phyloP scores from a whole-genome alignment of 805 yeast genomes.

The Brettanomyces anomalus region DNA sequence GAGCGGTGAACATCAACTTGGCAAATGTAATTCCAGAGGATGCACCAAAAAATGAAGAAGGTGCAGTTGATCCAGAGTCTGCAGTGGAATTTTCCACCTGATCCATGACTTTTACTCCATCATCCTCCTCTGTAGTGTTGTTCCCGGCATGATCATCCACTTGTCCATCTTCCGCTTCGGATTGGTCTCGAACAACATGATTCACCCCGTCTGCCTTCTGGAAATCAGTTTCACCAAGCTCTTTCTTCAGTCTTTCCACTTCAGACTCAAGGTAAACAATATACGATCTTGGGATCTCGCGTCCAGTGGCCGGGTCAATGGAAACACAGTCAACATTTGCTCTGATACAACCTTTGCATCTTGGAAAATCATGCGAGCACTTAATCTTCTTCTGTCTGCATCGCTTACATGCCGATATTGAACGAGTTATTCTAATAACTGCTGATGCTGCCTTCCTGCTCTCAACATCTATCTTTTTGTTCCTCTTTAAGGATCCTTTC shows the following conservation, averaged over 20 bases:
- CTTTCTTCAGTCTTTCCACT: constrained; percentile 45
- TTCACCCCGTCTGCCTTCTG: background rate
- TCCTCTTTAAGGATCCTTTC: background rate
- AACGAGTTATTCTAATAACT: constrained; percentile 41
- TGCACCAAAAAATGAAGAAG: constrained; percentile 35
- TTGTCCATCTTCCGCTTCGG: background rate
- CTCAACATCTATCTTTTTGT: background rate
- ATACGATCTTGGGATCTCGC: constrained; percentile 77
- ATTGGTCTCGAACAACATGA: background rate
- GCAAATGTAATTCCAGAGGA: constrained; percentile 67
- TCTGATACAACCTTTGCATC: constrained; percentile 52
- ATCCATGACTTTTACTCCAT: constrained; percentile 12
- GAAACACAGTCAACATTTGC: constrained; percentile 73
- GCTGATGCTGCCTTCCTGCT: background rate
- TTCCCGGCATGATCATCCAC: background rate
- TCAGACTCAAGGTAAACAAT: constrained; percentile 64
- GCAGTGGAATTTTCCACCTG: constrained; percentile 21
- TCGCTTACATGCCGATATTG: constrained; percentile 79
- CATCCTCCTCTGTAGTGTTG: background rate
- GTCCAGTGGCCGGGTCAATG: constrained; percentile 79
- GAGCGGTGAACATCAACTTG: constrained; percentile 67
- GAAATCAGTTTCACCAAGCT: constrained; percentile 31
- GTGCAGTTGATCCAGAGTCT: constrained; percentile 23
- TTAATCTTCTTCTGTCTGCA: constrained; percentile 62
- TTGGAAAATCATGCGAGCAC: constrained; percentile 63